Evolutionary conservation across 2,329 filamentous ascomycete genomes (phyloP), one percentile per base, ranked within the genome.

Genomic region (Aspergillus amoenus): DNA sequence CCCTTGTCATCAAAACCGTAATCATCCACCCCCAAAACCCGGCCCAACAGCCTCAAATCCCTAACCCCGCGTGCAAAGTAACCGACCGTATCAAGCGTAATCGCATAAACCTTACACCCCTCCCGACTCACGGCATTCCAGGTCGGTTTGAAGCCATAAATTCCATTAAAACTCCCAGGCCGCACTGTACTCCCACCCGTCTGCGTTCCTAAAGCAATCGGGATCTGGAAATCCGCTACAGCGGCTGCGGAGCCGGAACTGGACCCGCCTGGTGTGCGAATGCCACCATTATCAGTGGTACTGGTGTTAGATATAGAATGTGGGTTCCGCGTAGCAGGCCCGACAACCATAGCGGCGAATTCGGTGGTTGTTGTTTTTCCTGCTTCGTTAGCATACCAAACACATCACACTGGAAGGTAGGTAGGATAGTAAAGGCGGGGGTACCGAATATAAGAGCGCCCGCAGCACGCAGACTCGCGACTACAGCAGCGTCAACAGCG

Each of bases 221-320:
- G 84, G 0, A 80, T 81, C 60, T 89, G 87, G 52, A 82, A 81
- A 61, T 89, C 87, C 6, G 76, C 86, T 0, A 90, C 86, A 0
- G 84, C 86, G 0, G 87, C 86, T 0, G 79, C 87, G 0, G 86
- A 88, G 0, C 88, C 87, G 0, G 85, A 84, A 0, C 85, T 88
- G 0, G 86, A 89, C 45, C 87, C 87, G 1, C 87, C 87, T 0
- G 87, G 87, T 0, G 87, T 89, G 4, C 80, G 77, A 30, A 30
- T 30, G 0, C 9, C 27, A 30, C 0, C 3, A 30, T 4, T 30
- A 11, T 1, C 27, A 11, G 3, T 11, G 2, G 8, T 3, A 30
- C 2, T 58, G 0, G 73, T 58, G 58, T 81, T 74, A 6, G 12
- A 4, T 5, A 44, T 1, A 1, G 42, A 44, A 59, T 83, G 81